Evolutionary conservation across 1,284 basidiomycete species (phyloP).

Genomic region (Ganoderma meredithae): DNA sequence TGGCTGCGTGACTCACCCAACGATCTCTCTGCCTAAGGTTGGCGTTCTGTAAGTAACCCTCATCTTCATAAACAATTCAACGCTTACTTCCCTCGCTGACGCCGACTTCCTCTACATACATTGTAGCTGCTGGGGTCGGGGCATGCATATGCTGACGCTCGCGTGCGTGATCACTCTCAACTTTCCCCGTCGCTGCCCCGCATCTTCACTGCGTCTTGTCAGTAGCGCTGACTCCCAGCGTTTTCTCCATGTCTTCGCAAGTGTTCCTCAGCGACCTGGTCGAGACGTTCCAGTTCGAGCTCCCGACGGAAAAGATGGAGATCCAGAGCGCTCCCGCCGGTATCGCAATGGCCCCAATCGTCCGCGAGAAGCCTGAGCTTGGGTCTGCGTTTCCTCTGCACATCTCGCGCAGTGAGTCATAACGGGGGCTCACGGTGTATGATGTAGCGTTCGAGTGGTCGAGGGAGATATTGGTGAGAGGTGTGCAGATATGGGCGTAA

Average conservation of each 20-base stretch:
- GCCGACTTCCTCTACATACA: neutral
- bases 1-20: no score
- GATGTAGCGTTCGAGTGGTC: no score
- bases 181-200: no score
- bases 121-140: constrained; percentile 37
- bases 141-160: constrained; percentile 47
- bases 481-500: no score
- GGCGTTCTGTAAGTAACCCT: no score
- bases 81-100: no score
- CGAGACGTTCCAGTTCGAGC: constrained; percentile 37
- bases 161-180: constrained; percentile 36
- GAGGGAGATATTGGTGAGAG: no score
- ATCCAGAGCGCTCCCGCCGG: constrained; percentile 48
- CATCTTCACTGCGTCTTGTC: neutral
- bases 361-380: constrained; percentile 53
- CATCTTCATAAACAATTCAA: no score
- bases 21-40: no score
- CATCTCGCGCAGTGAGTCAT: constrained; percentile 10
- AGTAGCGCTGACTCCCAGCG: no score
- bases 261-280: constrained; percentile 34
- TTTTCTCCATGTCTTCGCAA: constrained; percentile 18
- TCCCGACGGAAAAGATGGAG: constrained; percentile 43
- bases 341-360: constrained; percentile 49
- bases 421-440: no score
- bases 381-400: constrained; percentile 36